These are phyloP conservation scores for Rhizopogon vesiculosus DNA, from an alignment of 768 basidiomycete genomes.

Conservation along the genomic window DNA sequence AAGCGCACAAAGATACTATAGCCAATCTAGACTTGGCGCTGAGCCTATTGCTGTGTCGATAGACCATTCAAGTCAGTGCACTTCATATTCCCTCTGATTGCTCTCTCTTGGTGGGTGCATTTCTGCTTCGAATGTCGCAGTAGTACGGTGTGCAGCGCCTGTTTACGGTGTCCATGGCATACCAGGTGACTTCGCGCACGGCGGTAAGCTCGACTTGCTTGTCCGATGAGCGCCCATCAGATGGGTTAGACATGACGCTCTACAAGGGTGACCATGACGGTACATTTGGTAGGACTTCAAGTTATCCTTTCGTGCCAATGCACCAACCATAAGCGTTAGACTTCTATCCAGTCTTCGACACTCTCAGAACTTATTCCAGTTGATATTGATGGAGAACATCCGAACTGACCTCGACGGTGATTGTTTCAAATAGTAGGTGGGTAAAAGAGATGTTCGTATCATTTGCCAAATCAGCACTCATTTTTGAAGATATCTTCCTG, in stretches of 20 bases:
- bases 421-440: constrained; percentile 73
- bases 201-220: constrained; percentile 86
- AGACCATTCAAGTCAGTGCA: background rate
- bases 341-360: constrained; percentile 54
- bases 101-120: constrained; percentile 42
- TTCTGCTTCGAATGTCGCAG: constrained; percentile 46
- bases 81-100: background rate
- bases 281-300: constrained; percentile 54
- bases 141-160: constrained; percentile 49
- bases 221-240: constrained; percentile 60
- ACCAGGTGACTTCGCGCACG: constrained; percentile 90
- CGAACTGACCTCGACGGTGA: constrained; percentile 92
- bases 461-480: background rate
- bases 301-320: background rate
- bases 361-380: constrained; percentile 79
- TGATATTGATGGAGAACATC: constrained; percentile 85
- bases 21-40: constrained; percentile 3
- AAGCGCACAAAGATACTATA: background rate
- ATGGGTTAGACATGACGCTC: constrained; percentile 59
- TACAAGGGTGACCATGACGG: constrained; percentile 61
- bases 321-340: constrained; percentile 14
- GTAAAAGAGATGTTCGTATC: constrained; percentile 5
- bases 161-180: constrained; percentile 67
- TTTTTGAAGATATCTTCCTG: constrained; percentile 72
- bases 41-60: constrained; percentile 15